Base-by-base conservation (phyloP, 352 stramenopile genomes). In the Pythium folliculosum region DNA sequence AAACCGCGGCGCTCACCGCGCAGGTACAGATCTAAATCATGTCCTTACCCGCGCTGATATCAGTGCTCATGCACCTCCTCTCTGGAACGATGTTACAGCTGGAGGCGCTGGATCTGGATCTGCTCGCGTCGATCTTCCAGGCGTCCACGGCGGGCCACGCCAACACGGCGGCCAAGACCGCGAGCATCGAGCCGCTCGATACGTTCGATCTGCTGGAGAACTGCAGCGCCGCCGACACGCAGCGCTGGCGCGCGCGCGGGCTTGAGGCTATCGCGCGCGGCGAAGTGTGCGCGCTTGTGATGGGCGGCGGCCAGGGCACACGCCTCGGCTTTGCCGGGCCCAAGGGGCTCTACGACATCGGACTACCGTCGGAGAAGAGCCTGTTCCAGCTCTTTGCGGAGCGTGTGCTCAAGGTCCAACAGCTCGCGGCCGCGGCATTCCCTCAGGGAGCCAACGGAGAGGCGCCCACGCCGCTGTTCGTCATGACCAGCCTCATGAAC, bases 401-500 rank as follows among this genome's bases (percentile, higher is more conserved):
- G 77, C 88, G 97, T 14, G 71, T 99, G 8, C 59, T 82, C 38
- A 87, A 83, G 60, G 71, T 99, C 2, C 70, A 90, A 59, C 13
- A 13, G 21, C 49, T 75, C 13, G 69, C 63, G 5, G 57, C 57
- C 6, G 53, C 69, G 2, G 27, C 51, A 0, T 70, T 71, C 35
- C 63, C 63, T 2, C 14, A 12, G 21, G 5, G 1, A 5, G 37
- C 37, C 9, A 38, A 43, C 13, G 57, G 48, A 1, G 23, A 40
- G 1, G 25, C 10, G 13, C 19, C 22, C 23, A 38, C 98, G 49
- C 86, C 87, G 40, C 89, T 99, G 44, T 98, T 97, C 66, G 88
- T 99, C 53, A 99, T 99, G 97, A 99, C 97, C 17, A 99, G 92
- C 72, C 86, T 91, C 17, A 88, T 99, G 72, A 99, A 99, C 74